Base-by-base conservation (phyloP, 805 yeast genomes). In the Schizosaccharomyces osmophilus region DNA sequence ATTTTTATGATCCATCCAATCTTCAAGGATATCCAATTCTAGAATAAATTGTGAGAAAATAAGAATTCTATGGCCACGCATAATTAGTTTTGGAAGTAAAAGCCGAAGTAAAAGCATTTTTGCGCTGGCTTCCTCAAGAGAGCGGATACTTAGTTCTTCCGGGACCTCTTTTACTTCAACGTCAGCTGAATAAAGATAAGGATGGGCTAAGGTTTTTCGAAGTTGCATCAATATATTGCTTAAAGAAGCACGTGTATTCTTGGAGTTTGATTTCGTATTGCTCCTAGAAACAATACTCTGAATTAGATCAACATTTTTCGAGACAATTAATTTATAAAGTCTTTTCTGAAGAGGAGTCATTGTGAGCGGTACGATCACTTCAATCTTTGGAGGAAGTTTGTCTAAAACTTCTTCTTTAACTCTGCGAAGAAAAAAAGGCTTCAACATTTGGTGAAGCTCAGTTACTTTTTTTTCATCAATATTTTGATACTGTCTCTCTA, bases 1-100 rank as follows among this genome's bases (percentile, higher is more conserved):
- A 0, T 71, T 70, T 29, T 79, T 73, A 59, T 74, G 71, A 4
- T 74, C 78, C 63, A 85, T 77, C 80, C 86, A 87, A 67, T 86
- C 93, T 65, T 82, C 82, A 0, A 93, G 67, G 13, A 93, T 71
- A 66, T 90, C 95, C n/a, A 93, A 74, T 80, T 85, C 82, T 42
- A 75, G 77, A 1, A 93, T 81, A 70, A 93, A 90, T 69, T 93
- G 98, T 0, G 94, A 80, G 69, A 93, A 93, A 0, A 93, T 80
- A 57, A 93, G 74, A 0, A 87, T 78, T 67, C 85, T 84, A 69
- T 85, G 95, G 3, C 75, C 74, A 0, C 71, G 64, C 4, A 67
- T 62, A 0, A 81, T 64, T 31, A 90, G 71, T 36, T 59, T 61
- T 5, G 66, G 66, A 24, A 65, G 60, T 62, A 65, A 55, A 3